Conservation (phyloP, 306 rosid genomes). For the Citrullus mucosospermus region DNA sequence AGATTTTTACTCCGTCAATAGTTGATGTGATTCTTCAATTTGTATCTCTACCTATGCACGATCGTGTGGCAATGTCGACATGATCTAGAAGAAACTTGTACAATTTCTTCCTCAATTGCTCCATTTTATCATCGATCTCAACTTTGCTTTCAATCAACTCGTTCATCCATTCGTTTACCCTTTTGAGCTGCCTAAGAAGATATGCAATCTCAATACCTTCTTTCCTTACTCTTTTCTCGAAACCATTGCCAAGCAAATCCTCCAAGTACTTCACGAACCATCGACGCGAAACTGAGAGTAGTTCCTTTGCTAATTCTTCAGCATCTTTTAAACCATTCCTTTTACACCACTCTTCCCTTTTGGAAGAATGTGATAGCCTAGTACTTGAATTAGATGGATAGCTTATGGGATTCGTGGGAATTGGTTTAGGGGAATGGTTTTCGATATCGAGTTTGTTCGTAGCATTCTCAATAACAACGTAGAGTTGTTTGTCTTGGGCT, state of each 20-base stretch:
- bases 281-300: constrained; percentile 35
- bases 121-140: constrained; percentile 29
- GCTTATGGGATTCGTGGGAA: not conserved
- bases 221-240: constrained; percentile 27
- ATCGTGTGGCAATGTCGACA: not conserved
- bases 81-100: constrained; percentile 42
- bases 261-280: constrained; percentile 69
- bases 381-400: not conserved
- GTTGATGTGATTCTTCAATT: not conserved
- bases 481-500: constrained; percentile 23
- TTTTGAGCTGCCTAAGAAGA: constrained; percentile 53
- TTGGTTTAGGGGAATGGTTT: constrained; percentile 22
- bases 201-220: constrained; percentile 19
- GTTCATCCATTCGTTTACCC: constrained; percentile 60
- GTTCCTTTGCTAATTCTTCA: constrained; percentile 32
- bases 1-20: not conserved
- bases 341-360: constrained; percentile 19
- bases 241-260: constrained; percentile 23
- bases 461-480: constrained; percentile 26
- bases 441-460: constrained; percentile 7
- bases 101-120: constrained; percentile 33
- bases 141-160: constrained; percentile 18
- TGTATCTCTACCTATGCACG: not conserved
- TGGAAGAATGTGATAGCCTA: constrained; percentile 15
- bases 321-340: constrained; percentile 26